Evolutionary conservation across 2,329 filamentous ascomycete species (phyloP).

Genomic region (Calonectria crousiana): DNA sequence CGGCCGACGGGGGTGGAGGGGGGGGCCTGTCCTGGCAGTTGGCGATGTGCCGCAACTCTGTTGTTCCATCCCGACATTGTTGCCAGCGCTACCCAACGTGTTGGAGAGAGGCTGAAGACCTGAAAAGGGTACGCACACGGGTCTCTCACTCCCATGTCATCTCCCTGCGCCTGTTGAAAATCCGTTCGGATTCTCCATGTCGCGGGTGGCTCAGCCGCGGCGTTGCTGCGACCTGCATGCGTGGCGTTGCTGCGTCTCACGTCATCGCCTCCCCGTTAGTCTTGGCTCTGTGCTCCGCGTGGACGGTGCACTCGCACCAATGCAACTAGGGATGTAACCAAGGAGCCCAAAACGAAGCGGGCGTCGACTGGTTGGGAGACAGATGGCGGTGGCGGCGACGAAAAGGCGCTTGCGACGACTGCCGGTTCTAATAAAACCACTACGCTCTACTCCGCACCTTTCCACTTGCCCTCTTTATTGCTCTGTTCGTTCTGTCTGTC

Average conservation of each 20-base stretch:
- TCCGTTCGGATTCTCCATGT: background rate
- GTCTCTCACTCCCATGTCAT: background rate
- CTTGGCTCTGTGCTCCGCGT: constrained; percentile 10
- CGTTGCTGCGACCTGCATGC: background rate
- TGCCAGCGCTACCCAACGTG: background rate
- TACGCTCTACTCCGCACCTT: background rate
- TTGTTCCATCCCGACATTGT: background rate
- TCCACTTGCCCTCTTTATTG: background rate
- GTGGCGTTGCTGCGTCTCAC: constrained; percentile 39
- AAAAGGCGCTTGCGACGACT: constrained; percentile 6
- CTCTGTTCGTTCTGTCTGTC: background rate
- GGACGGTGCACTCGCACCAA: constrained; percentile 7
- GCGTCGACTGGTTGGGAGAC: background rate
- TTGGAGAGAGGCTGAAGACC: background rate
- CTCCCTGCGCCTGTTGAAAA: background rate
- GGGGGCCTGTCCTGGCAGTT: background rate
- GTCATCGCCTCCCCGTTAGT: constrained; percentile 35
- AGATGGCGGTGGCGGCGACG: background rate
- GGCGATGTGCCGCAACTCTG: constrained; percentile 1
- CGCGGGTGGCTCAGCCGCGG: constrained; percentile 21
- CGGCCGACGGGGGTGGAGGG: background rate
- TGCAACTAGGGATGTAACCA: constrained; percentile 1
- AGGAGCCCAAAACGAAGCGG: background rate
- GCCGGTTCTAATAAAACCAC: constrained; percentile 10
- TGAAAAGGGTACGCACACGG: background rate